A percentile compares a stretch with the other conserved stretches of the same genome.
Evolutionary conservation across 352 stramenopile genomes (phyloP).

Genomic region (Thraustochytrium sp.): DNA sequence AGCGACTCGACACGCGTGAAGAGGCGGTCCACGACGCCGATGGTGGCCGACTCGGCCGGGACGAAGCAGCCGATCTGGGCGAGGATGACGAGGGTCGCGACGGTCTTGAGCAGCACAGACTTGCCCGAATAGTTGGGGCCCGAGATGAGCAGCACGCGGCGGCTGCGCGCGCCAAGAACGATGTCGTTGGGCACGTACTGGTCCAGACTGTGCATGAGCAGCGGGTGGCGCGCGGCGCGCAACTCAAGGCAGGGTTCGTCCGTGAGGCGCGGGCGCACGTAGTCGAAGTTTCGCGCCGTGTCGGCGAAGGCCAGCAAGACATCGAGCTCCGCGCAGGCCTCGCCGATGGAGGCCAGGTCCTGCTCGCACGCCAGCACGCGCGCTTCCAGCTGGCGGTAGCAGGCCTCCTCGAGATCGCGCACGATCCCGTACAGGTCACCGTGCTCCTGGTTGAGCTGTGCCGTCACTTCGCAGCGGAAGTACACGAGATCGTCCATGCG

Average conservation of each 20-base stretch:
- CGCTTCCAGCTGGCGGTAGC: neutral
- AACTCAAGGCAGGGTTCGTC: conserved; percentile 29
- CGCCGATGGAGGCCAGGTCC: conserved; percentile 8
- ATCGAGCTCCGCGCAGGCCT: conserved; percentile 49
- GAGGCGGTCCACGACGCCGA: conserved; percentile 52
- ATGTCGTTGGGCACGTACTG: conserved; percentile 53
- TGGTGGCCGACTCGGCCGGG: conserved; percentile 47
- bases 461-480: neutral
- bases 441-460: neutral
- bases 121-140: conserved; percentile 54
- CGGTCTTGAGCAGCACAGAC: conserved; percentile 53
- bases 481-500: neutral
- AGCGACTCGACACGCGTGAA: conserved; percentile 52
- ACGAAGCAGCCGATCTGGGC: conserved; percentile 53
- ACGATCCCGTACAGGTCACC: conserved; percentile 13
- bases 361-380: conserved; percentile 32
- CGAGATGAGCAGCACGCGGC: conserved; percentile 47
- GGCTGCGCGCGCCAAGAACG: conserved; percentile 36
- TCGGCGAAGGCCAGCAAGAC: conserved; percentile 49
- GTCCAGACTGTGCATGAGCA: conserved; percentile 48
- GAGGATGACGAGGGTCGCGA: conserved; percentile 49
- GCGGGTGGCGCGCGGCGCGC: conserved; percentile 50
- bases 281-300: conserved; percentile 49
- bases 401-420: neutral
- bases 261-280: conserved; percentile 48